Base-by-base conservation (phyloP, 768 basidiomycete genomes). In the Xerocomellus chrysenteron region DNA sequence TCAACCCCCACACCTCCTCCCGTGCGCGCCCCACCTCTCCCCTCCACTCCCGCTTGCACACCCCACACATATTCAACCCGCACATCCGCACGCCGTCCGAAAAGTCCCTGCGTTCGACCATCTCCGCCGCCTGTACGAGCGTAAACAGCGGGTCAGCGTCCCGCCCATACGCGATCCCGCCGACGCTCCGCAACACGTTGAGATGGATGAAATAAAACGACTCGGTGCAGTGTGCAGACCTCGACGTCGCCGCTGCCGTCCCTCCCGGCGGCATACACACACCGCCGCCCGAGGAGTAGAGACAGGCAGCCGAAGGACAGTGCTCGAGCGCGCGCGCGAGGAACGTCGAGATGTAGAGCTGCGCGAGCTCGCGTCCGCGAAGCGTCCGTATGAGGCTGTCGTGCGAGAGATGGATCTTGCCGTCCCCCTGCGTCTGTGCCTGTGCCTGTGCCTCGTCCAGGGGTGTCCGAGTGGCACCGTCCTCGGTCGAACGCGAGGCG, bases 181-280 rank as follows among this genome's bases (percentile, higher is more conserved):
- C 84, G 43, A 90, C 80, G 21, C 84, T 80, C 54, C 88, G 83
- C 41, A 90, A 72, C 32, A 86, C 74, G 68, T 90, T 89, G 55
- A 90, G 80, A 75, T 82, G 82, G 73, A 91, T 83, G 68, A 84
- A 88, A 71, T 89, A 87, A 71, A 87, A 88, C 14, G 87, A 86
- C 50, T 89, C 86, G 55, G 74, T 73, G 70, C 89, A 91, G 30
- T 49, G 70, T 62, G 33, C 74, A 54, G 66, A 55, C 1, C 30
- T n/a, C 43, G 51, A 19, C 13, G 50, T 10, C 4, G 28, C 9
- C 2, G 42, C n/a, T 2, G 55, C 17, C 0, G 41, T n/a, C 17
- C 26, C 26, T 14, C 54, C 24, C 2, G 37, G 32, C 4, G 32
- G 16, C 7, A 50, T 52, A 21, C 28, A 19, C 35, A 30, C 14